Evolutionary conservation across 768 basidiomycete genomes (phyloP).

Genomic region (Leccinum incarnatum): DNA sequence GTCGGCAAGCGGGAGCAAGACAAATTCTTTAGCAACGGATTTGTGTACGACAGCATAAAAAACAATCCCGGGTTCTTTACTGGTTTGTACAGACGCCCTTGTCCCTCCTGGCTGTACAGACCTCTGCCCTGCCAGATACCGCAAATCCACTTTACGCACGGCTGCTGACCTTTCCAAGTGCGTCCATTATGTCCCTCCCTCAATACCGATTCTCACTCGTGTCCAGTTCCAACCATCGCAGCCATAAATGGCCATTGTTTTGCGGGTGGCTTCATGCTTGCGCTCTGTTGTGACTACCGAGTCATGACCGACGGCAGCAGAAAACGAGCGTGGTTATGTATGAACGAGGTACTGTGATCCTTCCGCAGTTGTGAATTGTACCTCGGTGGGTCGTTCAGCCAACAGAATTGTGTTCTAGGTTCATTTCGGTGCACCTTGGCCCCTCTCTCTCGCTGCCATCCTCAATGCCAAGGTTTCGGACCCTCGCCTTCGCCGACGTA

Average conservation of each 20-base stretch:
- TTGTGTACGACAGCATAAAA: conserved; percentile 55
- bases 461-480: conserved; percentile 63
- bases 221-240: conserved; percentile 71
- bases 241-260: conserved; percentile 86
- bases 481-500: conserved; percentile 58
- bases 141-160: conserved; percentile 72
- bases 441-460: conserved; percentile 65
- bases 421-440: conserved; percentile 81
- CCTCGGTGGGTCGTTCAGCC: neutral
- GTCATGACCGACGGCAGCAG: conserved; percentile 81
- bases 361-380: neutral
- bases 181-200: conserved; percentile 22
- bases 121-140: conserved; percentile 44
- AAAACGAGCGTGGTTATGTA: conserved; percentile 81
- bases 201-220: conserved; percentile 3
- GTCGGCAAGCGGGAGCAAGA: conserved; percentile 73
- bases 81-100: conserved; percentile 37
- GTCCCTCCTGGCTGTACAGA: neutral
- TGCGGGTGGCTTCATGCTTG: conserved; percentile 78
- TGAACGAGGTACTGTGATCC: conserved; percentile 74
- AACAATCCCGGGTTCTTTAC: conserved; percentile 62
- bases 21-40: conserved; percentile 88
- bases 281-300: conserved; percentile 83
- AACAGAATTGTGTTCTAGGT: conserved; percentile 43
- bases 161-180: conserved; percentile 75